Base-by-base conservation (phyloP, 495 filamentous ascomycete species). In the Penicillium argentinense region DNA sequence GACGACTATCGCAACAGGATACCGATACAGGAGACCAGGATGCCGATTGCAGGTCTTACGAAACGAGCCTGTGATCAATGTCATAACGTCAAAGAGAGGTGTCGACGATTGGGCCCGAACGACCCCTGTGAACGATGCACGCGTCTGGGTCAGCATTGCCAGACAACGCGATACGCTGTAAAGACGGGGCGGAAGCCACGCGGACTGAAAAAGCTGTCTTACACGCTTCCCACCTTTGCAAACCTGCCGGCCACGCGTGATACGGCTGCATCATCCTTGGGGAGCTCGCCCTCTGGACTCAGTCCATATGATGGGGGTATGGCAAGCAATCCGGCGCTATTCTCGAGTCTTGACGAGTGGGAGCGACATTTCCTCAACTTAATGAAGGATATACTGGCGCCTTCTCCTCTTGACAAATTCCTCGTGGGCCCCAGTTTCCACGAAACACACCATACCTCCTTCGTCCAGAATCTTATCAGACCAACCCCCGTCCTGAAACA, bases 281-380 rank as follows among this genome's bases (percentile, higher is more conserved):
- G 13, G 5, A 12, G 38, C 24, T n/a, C 23, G 30, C 9, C 29
- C 14, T 14, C 3, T 11, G 4, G 17, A 2, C 13, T 9, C 13
- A 19, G 21, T 2, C 32, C 28, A 4, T 39, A 51, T 19, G 26
- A 54, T 25, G 21, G 13, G n/a, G 39, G 47, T 9, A 18, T 58
- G 17, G 39, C 38, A 13, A 47, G 26, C 14, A 58, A 58, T 11
- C 6, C 42, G 21, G 34, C 17, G 1, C n/a, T 51, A 11, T 44
- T 54, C 11, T 25, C 51, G 3, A 34, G 37, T 5, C 39, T 58
- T 9, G 55, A 58, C 30, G 17, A 44, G 1, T 54, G 47, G 51
- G 55, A 58, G 23, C 24, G 27, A 13, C 43, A 58, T 22, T 58
- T 58, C 14, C n/a, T 58, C 16, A 54, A 54, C 24, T 22, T 54